These are phyloP conservation scores for Carex littledalei DNA, from an alignment of 176 grass and related monocot genomes.

Conservation along the genomic window DNA sequence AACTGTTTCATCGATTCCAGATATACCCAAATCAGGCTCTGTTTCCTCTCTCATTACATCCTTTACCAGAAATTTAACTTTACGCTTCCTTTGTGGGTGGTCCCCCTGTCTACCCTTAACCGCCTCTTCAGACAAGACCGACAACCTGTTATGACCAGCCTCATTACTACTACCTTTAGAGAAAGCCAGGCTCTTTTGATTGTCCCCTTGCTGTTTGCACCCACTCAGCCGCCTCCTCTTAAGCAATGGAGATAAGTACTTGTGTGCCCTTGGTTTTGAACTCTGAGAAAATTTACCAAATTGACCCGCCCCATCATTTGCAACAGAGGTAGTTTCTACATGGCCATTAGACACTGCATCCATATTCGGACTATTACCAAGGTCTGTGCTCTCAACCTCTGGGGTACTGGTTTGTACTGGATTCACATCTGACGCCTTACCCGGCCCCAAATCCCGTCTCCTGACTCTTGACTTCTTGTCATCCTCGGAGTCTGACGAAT, in stretches of 20 bases:
- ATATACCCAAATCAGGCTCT: neutral
- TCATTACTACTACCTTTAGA: slow-evolving; percentile 20
- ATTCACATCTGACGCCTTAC: slow-evolving; percentile 7
- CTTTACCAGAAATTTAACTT: slow-evolving; percentile 21
- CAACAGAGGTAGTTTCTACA: slow-evolving; percentile 4
- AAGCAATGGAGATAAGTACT: slow-evolving; percentile 64
- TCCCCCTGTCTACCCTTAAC: neutral
- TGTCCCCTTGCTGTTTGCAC: slow-evolving; percentile 54
- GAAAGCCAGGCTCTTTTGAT: slow-evolving; percentile 23
- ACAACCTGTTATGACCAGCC: neutral
- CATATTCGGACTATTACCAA: neutral
- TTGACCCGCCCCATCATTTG: slow-evolving; percentile 1
- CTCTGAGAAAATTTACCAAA: slow-evolving; percentile 25
- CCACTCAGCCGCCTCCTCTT: slow-evolving; percentile 71
- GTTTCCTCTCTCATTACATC: slow-evolving; percentile 23
- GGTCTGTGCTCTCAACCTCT: neutral
- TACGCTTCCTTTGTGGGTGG: slow-evolving; percentile 10
- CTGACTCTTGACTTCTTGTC: slow-evolving; percentile 9
- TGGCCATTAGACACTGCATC: slow-evolving; percentile 8
- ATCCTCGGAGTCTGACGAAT: slow-evolving; percentile 38
- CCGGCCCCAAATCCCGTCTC: neutral
- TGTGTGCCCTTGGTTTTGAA: slow-evolving; percentile 41
- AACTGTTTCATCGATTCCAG: neutral
- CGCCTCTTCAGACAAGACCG: neutral
- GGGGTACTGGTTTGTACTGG: neutral